Conservation (phyloP, 148 eudicot species). For the Heliamphora exappendiculata region DNA sequence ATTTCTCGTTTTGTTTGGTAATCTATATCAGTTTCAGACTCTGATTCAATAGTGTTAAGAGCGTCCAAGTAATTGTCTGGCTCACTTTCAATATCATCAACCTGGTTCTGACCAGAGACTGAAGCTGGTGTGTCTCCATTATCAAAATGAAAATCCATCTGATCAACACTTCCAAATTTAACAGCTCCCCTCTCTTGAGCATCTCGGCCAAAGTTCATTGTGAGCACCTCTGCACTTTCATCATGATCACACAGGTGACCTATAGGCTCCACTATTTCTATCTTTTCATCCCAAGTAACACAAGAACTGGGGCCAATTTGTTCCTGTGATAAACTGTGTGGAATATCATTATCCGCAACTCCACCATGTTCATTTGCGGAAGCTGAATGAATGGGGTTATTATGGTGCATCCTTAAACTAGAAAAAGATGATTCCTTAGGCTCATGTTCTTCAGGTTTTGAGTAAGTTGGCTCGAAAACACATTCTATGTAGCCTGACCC, state of each 20-base stretch:
- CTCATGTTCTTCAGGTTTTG: slow-evolving; percentile 36
- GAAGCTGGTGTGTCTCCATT: slow-evolving; percentile 20
- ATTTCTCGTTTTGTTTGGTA: slow-evolving; percentile 34
- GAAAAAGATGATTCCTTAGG: slow-evolving; percentile 30
- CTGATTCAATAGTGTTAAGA: slow-evolving; percentile 84
- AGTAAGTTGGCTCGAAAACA: slow-evolving; percentile 41
- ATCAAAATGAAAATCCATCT: slow-evolving; percentile 16
- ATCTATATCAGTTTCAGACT: slow-evolving; percentile 75
- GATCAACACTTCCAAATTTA: slow-evolving; percentile 15
- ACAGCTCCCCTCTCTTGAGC: slow-evolving; percentile 10
- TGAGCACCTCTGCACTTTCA: slow-evolving; percentile 23
- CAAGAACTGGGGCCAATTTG: slow-evolving; percentile 29
- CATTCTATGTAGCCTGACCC: slow-evolving; percentile 44
- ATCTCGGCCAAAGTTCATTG: slow-evolving; percentile 15
- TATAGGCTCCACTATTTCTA: slow-evolving; percentile 42
- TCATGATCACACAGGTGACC: slow-evolving; percentile 21
- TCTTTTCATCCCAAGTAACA: slow-evolving; percentile 72
- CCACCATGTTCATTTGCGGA: slow-evolving; percentile 28
- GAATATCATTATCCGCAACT: slow-evolving; percentile 22
- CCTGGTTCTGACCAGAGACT: slow-evolving; percentile 18
- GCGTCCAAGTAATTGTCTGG: slow-evolving; percentile 82
- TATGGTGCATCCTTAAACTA: slow-evolving; percentile 20
- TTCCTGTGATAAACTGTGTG: slow-evolving; percentile 29
- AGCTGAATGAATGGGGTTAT: slow-evolving; percentile 25
- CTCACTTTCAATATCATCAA: slow-evolving; percentile 80